Evolutionary conservation across 148 eudicot species (phyloP), one percentile per base, ranked within the genome.

Genomic region (Oxyria digyna): DNA sequence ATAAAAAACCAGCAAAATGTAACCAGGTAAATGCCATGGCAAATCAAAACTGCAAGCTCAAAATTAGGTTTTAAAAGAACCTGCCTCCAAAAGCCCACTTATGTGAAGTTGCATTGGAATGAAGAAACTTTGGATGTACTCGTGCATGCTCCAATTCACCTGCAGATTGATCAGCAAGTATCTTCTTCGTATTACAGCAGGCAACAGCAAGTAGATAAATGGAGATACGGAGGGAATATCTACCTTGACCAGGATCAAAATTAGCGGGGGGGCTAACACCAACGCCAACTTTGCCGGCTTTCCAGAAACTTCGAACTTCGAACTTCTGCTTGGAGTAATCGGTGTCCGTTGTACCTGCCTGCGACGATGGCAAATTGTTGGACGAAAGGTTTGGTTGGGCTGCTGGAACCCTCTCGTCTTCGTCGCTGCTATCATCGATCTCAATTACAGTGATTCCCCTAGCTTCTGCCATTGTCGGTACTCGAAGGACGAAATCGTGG

Each of bases 61-160:
- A 3, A 13, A 15, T 67, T n/a, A 35, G 42, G 21, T 52, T 29
- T 8, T 8, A 23, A 18, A 32, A 37, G 43, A 35, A 31, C 12
- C 67, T 67, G 89, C 98, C 98, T 72, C 98, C 98, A 42, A 93
- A 93, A 2, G 98, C 98, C 98, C 98, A 93, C 72, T 93, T 89
- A 67, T 93, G 98, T 73, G 98, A 93, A 54, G 98, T 93, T n/a
- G 98, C 98, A 76, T 93, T 93, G 24, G 98, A 93, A 75, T 93
- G 98, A 74, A 93, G 83, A 89, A 93, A 93, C 79, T 89, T 93
- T 4, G 98, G 98, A 71, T 93, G 95, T 29, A 93, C 98, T 75
- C 98, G 89, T 23, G 98, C 98, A 79, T 93, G 98, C 77, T 93
- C 95, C 83, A 93, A 78, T 74, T 89, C 86, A 76, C 95, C 98